phyloP scores from a whole-genome alignment of 352 stramenopile genomes.

The Aphanomyces astaci region DNA sequence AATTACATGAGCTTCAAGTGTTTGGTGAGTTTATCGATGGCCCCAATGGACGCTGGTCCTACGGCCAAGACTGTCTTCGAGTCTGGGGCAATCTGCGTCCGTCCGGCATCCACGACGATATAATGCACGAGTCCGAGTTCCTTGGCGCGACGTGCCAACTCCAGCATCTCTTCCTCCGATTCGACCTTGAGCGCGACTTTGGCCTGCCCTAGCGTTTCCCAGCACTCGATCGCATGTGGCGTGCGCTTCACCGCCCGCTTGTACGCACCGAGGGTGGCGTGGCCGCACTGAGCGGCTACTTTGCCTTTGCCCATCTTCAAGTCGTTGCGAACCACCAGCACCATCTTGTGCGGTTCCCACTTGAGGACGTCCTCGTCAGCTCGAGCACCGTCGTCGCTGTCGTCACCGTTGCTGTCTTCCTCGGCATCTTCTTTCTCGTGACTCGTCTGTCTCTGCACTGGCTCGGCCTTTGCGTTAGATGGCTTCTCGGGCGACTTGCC shows the following conservation, averaged over 20 bases:
- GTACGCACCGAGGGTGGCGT: slow-evolving; percentile 91
- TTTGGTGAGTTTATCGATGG: slow-evolving; percentile 60
- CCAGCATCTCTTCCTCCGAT: slow-evolving; percentile 74
- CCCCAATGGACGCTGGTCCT: slow-evolving; percentile 55
- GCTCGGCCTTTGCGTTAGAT: neutral
- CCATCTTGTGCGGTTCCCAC: slow-evolving; percentile 86
- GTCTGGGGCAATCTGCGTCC: slow-evolving; percentile 78
- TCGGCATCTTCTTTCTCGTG: slow-evolving; percentile 24
- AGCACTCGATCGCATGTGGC: slow-evolving; percentile 54
- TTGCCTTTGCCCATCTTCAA: slow-evolving; percentile 95
- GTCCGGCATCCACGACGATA: slow-evolving; percentile 74
- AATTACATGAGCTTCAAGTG: slow-evolving; percentile 86
- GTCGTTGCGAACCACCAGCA: slow-evolving; percentile 92
- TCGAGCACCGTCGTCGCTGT: slow-evolving; percentile 38
- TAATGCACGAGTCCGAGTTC: slow-evolving; percentile 67
- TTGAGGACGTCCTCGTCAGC: slow-evolving; percentile 48
- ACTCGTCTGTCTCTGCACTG: neutral
- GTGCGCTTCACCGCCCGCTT: slow-evolving; percentile 84
- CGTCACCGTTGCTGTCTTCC: slow-evolving; percentile 36
- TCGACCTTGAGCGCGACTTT: slow-evolving; percentile 84
- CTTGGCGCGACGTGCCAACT: slow-evolving; percentile 49
- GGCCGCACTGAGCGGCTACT: slow-evolving; percentile 79
- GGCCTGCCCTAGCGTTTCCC: slow-evolving; percentile 77
- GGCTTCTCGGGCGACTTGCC: neutral
- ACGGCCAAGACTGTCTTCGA: slow-evolving; percentile 81